These are phyloP conservation scores for Epithemia pelagica DNA, from an alignment of 108 stramenopile species.

Conservation along the genomic window DNA sequence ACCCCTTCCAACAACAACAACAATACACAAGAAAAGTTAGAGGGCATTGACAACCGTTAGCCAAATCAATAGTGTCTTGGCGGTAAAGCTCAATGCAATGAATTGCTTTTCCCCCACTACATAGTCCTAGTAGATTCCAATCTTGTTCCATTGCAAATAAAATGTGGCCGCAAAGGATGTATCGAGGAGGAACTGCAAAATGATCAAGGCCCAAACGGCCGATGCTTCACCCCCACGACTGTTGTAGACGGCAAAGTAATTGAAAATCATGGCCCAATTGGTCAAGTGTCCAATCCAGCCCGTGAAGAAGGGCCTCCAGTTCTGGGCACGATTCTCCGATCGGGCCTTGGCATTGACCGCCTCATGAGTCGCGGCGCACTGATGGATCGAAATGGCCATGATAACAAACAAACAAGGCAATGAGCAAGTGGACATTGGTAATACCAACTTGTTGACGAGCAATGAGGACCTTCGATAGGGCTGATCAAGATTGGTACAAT, in stretches of 20 bases:
- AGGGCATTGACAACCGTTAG: too few species aligned
- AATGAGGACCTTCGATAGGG: slow-evolving; percentile 15
- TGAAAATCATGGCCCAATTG: slow-evolving; percentile 1
- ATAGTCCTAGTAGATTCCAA: neutral
- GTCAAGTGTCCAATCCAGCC: neutral
- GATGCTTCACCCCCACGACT: neutral
- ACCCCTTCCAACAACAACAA: too few species aligned
- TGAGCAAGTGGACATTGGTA: slow-evolving; percentile 16
- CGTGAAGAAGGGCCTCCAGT: neutral
- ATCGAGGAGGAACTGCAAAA: slow-evolving; percentile 6
- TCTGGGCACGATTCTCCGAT: neutral
- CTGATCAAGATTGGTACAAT: too few species aligned
- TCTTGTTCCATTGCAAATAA: slow-evolving; percentile 5
- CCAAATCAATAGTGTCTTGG: slow-evolving; percentile 11
- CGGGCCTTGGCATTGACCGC: slow-evolving; percentile 7
- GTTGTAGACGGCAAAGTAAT: neutral
- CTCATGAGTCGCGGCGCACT: too few species aligned
- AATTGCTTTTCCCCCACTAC: slow-evolving; percentile 8
- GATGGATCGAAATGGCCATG: too few species aligned
- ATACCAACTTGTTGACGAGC: slow-evolving; percentile 21
- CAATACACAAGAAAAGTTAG: too few species aligned
- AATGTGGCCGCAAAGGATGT: slow-evolving; percentile 8
- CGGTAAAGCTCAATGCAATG: slow-evolving; percentile 5
- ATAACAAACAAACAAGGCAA: slow-evolving; percentile 14
- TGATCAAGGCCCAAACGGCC: slow-evolving; percentile 7